Conservation (phyloP, 2,329 filamentous ascomycete species). For the Cladosporium sphaerospermum region DNA sequence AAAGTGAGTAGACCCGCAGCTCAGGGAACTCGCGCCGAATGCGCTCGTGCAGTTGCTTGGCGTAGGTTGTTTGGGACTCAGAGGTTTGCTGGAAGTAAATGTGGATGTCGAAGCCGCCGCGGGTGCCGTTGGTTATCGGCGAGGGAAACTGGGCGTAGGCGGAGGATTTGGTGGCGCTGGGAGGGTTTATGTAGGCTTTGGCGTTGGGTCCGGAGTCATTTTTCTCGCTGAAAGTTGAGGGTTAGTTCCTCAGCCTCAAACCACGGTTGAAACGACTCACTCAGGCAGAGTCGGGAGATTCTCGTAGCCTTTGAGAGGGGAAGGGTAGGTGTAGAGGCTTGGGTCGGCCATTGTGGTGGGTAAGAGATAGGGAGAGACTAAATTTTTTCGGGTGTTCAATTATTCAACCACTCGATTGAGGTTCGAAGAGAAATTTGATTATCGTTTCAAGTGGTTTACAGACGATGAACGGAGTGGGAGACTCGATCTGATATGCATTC, state of each 20-base stretch:
- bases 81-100: constrained; percentile 70
- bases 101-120: constrained; percentile 79
- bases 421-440: no score
- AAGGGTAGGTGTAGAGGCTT: constrained; percentile 49
- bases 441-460: no score
- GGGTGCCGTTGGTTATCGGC: constrained; percentile 58
- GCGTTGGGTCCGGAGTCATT: constrained; percentile 56
- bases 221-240: constrained; percentile 13
- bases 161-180: constrained; percentile 52
- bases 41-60: constrained; percentile 66
- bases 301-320: constrained; percentile 48
- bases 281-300: constrained; percentile 42
- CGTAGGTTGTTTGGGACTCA: constrained; percentile 58
- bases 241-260: no score
- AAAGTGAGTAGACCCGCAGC: constrained; percentile 72
- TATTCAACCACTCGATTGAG: no score
- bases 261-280: constrained; percentile 14
- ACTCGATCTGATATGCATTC: no score
- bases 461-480: no score
- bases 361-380: no score
- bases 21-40: constrained; percentile 83
- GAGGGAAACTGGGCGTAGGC: constrained; percentile 65
- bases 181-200: constrained; percentile 68
- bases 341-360: constrained; percentile 42
- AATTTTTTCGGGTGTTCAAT: no score